Evolutionary conservation across 345 rosid genomes (phyloP).

Genomic region (Turritis glabra): DNA sequence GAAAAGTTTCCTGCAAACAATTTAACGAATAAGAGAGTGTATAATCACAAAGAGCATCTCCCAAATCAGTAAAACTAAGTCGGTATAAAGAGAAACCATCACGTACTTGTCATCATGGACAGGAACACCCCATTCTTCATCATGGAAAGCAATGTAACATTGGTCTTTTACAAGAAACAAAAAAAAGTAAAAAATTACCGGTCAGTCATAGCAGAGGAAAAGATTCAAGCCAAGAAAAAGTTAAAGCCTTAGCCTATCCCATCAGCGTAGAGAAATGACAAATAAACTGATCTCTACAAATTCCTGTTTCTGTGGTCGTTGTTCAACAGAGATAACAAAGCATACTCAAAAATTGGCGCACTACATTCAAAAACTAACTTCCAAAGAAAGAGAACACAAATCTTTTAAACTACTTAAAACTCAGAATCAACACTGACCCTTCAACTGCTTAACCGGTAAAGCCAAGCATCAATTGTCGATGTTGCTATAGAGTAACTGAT

Average conservation of each 20-base stretch:
- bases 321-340: neutral
- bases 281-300: neutral
- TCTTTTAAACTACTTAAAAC: neutral
- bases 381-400: neutral
- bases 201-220: neutral
- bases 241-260: neutral
- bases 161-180: conserved; percentile 45
- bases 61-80: neutral
- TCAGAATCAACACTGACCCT: neutral
- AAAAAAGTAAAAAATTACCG: neutral
- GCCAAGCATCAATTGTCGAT: neutral
- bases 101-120: conserved; percentile 81
- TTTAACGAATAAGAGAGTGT: conserved; percentile 5
- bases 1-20: conserved; percentile 63
- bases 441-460: neutral
- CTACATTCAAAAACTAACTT: conserved; percentile 5
- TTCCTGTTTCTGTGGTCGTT: neutral
- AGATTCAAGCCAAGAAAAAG: neutral
- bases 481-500: neutral
- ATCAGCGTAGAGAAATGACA: neutral
- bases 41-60: conserved; percentile 13
- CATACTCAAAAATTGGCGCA: neutral
- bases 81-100: neutral
- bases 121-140: conserved; percentile 93
- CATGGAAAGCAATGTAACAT: conserved; percentile 72